Conservation (phyloP, 129 eudicot genomes). For the Dittrichia graveolens region DNA sequence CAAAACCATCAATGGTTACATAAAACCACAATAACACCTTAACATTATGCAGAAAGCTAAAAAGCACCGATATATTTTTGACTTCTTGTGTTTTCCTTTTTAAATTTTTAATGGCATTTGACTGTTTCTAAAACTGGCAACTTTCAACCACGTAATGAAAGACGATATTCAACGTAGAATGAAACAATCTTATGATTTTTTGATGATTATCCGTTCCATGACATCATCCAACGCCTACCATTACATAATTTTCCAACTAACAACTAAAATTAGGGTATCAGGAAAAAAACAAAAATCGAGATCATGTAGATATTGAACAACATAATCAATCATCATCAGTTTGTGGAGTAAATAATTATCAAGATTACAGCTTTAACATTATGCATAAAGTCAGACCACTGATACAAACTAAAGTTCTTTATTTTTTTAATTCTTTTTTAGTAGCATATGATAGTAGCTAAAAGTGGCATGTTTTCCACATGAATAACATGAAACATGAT, state of each 20-base stretch:
- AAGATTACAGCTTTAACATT: slow-evolving; percentile 21
- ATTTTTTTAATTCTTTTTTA: neutral
- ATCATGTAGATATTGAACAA: slow-evolving; percentile 16
- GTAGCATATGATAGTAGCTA: slow-evolving; percentile 15
- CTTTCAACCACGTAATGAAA: neutral
- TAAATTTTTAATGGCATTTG: neutral
- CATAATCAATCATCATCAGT: neutral
- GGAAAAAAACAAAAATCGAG: slow-evolving; percentile 11
- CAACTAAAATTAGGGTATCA: slow-evolving; percentile 13
- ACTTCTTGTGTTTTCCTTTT: neutral
- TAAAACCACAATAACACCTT: neutral
- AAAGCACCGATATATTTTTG: neutral
- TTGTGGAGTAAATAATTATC: neutral
- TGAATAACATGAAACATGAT: slow-evolving; percentile 18
- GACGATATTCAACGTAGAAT: neutral
- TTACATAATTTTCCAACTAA: slow-evolving; percentile 20
- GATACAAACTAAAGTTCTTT: neutral
- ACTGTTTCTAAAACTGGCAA: slow-evolving; percentile 13
- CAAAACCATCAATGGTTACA: too few relatives aligned
- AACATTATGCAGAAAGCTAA: neutral
- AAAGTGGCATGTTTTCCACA: slow-evolving; percentile 7
- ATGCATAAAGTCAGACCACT: slow-evolving; percentile 7
- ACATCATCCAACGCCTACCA: slow-evolving; percentile 22
- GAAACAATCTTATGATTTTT: neutral
- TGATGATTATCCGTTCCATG: slow-evolving; percentile 1